Conservation (phyloP, 2,329 filamentous ascomycete species). For the Penicillium polonicum region DNA sequence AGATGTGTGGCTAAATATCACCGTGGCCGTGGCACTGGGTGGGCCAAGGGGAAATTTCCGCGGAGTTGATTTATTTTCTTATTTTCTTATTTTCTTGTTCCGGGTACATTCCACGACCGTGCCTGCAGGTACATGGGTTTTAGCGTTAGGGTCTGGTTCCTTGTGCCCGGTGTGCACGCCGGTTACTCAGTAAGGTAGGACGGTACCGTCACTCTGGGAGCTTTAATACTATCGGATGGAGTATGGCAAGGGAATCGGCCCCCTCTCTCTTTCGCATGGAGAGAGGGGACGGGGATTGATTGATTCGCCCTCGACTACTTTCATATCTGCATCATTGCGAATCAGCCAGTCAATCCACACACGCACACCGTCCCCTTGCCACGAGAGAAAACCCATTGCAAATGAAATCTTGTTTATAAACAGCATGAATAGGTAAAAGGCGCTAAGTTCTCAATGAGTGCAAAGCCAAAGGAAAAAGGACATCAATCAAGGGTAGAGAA, state of each 20-base stretch:
- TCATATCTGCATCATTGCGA: background rate
- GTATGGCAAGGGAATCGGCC: background rate
- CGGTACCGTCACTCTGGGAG: too few relatives aligned
- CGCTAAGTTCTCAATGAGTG: slow-evolving; percentile 12
- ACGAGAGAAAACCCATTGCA: background rate
- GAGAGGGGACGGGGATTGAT: background rate
- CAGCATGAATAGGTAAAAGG: slow-evolving; percentile 6
- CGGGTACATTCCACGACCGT: background rate
- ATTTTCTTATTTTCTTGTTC: background rate
- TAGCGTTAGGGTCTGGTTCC: background rate
- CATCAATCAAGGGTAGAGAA: background rate
- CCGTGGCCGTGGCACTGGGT: background rate
- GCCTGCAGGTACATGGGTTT: background rate
- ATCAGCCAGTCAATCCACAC: background rate
- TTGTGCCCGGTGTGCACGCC: background rate
- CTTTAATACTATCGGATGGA: background rate
- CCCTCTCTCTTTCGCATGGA: background rate
- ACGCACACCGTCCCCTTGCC: background rate
- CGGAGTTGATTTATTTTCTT: background rate
- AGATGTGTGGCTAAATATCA: background rate
- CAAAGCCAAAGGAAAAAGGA: slow-evolving; percentile 3
- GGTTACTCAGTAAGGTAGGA: background rate
- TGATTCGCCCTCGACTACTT: background rate
- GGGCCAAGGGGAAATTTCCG: background rate
- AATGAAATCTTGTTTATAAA: slow-evolving; percentile 9